Evolutionary conservation across 441 rosid species (phyloP).

Genomic region (Arabidopsis lyrata): DNA sequence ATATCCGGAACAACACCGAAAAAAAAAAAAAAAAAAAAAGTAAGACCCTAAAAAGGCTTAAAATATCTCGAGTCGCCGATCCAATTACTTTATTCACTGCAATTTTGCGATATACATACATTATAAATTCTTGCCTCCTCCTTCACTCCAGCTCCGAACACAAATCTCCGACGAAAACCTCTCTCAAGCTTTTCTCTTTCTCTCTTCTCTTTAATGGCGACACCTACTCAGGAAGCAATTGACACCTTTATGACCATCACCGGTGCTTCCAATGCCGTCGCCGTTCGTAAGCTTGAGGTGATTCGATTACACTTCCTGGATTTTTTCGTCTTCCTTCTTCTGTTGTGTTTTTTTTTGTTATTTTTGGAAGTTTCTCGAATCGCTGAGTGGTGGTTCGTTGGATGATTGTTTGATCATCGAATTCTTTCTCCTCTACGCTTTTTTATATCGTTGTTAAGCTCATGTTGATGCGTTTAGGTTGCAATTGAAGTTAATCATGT

Average conservation of each 20-base stretch:
- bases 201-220: conserved; percentile 3
- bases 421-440: neutral
- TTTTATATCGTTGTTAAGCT: neutral
- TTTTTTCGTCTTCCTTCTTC: neutral
- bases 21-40: neutral
- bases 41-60: neutral
- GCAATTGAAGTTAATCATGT: neutral
- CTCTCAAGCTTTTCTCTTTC: neutral
- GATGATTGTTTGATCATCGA: neutral
- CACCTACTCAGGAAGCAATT: conserved; percentile 2
- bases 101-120: neutral
- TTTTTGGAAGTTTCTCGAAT: neutral
- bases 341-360: neutral
- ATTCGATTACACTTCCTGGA: neutral
- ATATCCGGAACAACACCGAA: neutral
- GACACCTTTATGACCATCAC: conserved; percentile 17
- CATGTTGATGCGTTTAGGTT: neutral
- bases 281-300: conserved; percentile 12
- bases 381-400: neutral
- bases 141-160: neutral
- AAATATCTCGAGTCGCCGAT: neutral
- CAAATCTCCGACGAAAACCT: neutral
- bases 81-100: neutral
- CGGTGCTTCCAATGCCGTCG: conserved; percentile 21
- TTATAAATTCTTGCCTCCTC: neutral